Evolutionary conservation across 2,329 filamentous ascomycete genomes (phyloP).

Genomic region (Fusarium guadeloupense): DNA sequence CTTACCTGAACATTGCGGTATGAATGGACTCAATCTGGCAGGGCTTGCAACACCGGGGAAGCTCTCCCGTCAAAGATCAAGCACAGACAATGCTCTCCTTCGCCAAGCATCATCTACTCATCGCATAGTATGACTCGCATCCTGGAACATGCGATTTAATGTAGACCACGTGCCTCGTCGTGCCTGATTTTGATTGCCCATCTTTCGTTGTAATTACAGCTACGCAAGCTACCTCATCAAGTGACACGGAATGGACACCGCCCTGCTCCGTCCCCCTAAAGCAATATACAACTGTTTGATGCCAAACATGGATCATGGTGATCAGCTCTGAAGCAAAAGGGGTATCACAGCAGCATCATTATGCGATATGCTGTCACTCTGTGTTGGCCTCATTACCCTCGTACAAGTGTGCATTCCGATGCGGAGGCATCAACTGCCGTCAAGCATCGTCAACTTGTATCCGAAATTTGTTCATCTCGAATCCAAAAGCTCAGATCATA

Average conservation of each 20-base stretch:
- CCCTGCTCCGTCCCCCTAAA: conserved; percentile 15
- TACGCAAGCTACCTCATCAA: conserved; percentile 11
- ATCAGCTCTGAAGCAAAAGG: conserved; percentile 5
- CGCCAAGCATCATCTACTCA: conserved; percentile 2
- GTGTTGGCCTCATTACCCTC: background rate
- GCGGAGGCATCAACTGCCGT: background rate
- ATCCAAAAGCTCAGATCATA: conserved; percentile 5
- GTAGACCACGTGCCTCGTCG: conserved; percentile 37
- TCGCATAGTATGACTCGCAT: conserved; percentile 35
- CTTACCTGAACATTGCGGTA: background rate
- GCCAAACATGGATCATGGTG: conserved; percentile 4
- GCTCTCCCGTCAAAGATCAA: background rate
- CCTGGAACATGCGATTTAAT: conserved; percentile 39
- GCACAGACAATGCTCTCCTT: conserved; percentile 10
- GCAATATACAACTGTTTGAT: background rate
- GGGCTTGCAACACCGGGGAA: conserved; percentile 7
- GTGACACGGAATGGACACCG: conserved; percentile 11
- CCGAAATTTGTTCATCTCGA: background rate
- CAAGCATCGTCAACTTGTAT: background rate
- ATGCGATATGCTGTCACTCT: conserved; percentile 2
- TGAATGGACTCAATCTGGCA: background rate
- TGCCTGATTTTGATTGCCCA: conserved; percentile 21
- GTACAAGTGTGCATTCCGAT: background rate
- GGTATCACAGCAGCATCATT: conserved; percentile 2
- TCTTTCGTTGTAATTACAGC: conserved; percentile 25